Conservation (phyloP, 305 asterid genomes). For the Solanum hybrid region DNA sequence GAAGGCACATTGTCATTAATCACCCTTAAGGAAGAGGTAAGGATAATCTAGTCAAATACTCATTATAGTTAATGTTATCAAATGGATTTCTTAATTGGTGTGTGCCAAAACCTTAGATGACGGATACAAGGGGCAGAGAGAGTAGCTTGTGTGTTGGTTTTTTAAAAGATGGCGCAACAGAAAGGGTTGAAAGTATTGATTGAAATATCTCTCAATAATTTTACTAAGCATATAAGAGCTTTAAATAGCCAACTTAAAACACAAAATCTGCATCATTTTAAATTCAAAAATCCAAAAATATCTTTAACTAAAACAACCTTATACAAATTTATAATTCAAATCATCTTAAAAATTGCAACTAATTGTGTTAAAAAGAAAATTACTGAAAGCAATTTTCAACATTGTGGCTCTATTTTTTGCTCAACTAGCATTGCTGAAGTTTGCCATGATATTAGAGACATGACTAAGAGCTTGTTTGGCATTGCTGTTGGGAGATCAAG, state of each 20-base stretch:
- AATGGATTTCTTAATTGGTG: neutral
- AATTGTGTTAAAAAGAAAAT: neutral
- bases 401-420: neutral
- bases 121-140: neutral
- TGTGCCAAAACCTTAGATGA: neutral
- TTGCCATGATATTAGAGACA: neutral
- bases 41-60: neutral
- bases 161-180: neutral
- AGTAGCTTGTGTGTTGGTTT: neutral
- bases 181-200: neutral
- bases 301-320: neutral
- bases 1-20: neutral
- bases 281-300: neutral
- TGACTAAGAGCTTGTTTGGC: neutral
- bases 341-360: neutral
- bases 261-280: neutral
- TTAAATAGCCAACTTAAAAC: neutral
- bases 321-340: neutral
- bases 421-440: neutral
- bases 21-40: neutral
- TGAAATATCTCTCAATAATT: neutral
- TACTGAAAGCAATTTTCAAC: neutral
- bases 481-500: neutral
- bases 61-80: neutral
- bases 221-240: neutral